Evolutionary conservation across 2,329 filamentous ascomycete genomes (phyloP).

Genomic region (Neopestalotiopsis sp.): DNA sequence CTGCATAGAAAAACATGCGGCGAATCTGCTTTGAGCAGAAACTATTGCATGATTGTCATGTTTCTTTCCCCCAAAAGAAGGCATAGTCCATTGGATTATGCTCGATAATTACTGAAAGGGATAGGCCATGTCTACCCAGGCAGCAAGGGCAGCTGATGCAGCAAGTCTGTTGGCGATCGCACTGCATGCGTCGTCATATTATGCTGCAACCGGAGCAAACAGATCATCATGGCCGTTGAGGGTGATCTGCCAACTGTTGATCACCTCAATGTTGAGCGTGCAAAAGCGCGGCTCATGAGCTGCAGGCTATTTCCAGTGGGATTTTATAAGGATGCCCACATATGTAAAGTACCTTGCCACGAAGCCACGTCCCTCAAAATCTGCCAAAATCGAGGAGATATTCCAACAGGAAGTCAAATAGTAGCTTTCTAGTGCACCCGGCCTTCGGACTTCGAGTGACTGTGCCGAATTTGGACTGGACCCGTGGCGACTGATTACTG

Average conservation of each 20-base stretch:
- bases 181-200: not conserved
- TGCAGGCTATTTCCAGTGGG: not conserved
- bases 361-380: not conserved
- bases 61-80: not conserved
- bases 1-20: not conserved
- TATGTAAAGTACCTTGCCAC: not conserved
- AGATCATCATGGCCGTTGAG: not conserved
- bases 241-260: not conserved
- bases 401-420: not conserved
- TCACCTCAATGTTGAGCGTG: not conserved
- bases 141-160: not conserved
- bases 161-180: not conserved
- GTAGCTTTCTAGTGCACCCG: not conserved
- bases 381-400: not conserved
- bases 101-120: not conserved
- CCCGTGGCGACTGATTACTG: not conserved
- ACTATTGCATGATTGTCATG: conserved; percentile 3
- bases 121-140: not conserved
- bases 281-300: not conserved
- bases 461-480: not conserved
- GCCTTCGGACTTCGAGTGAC: not conserved
- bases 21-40: not conserved
- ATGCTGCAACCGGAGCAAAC: not conserved
- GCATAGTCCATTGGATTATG: not conserved
- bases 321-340: not conserved